Conservation (phyloP, 2,329 filamentous ascomycete genomes). For the Phialocephala subalpina region DNA sequence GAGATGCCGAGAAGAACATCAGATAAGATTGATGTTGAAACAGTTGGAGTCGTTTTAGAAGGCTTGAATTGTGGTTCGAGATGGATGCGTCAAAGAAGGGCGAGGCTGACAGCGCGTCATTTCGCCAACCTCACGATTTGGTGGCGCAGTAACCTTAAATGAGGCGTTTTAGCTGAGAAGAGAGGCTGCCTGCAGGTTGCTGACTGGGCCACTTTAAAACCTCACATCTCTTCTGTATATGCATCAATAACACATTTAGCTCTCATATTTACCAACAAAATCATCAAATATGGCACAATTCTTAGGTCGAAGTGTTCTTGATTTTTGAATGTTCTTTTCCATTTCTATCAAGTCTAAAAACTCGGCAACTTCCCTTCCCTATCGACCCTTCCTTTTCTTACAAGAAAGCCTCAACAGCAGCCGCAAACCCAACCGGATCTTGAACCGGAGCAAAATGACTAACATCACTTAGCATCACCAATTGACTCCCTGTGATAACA, state of each 20-base stretch:
- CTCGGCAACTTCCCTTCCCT: no score
- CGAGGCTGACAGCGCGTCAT: neutral
- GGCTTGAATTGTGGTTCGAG: neutral
- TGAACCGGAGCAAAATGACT: no score
- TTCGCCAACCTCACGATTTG: neutral
- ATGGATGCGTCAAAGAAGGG: neutral
- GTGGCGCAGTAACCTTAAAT: slow-evolving; percentile 1
- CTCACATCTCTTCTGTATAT: neutral
- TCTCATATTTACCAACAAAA: neutral
- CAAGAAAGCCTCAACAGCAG: no score
- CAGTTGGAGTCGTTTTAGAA: neutral
- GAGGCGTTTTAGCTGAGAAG: neutral
- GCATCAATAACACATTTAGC: neutral
- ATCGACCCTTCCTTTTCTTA: no score
- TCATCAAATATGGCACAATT: no score
- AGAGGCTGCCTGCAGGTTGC: neutral
- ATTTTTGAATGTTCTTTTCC: no score
- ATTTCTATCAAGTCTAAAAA: no score
- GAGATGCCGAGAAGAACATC: neutral
- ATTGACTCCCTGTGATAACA: no score
- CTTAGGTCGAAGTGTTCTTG: no score
- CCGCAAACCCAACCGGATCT: no score
- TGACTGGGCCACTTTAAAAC: neutral
- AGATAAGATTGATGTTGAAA: neutral
- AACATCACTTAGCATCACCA: no score